These are phyloP conservation scores for Elsinoe necatrix DNA, from an alignment of 2,329 filamentous ascomycete genomes.

Conservation along the genomic window DNA sequence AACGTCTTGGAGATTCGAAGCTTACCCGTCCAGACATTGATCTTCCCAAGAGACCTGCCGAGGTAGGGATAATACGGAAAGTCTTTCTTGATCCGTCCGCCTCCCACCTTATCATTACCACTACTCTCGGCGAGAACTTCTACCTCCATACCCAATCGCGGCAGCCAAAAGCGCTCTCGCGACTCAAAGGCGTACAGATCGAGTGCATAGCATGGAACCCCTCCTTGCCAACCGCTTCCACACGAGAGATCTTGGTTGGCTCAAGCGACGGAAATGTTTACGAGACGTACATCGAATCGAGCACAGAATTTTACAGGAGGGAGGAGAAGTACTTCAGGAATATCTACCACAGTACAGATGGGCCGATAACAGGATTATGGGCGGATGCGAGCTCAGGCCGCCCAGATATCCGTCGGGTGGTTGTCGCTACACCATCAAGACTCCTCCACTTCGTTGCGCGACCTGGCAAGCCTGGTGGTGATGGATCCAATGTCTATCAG, in stretches of 20 bases:
- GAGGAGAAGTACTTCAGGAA: conserved; percentile 87
- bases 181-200: conserved; percentile 77
- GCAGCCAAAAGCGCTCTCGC: conserved; percentile 70
- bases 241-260: conserved; percentile 85
- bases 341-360: conserved; percentile 74
- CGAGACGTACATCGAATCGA: conserved; percentile 89
- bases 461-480: conserved; percentile 60
- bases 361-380: conserved; percentile 77
- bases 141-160: conserved; percentile 94
- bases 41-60: conserved; percentile 82
- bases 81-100: conserved; percentile 98
- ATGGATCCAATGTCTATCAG: conserved; percentile 77
- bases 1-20: neutral
- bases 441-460: conserved; percentile 76
- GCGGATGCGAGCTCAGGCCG: conserved; percentile 63
- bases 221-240: conserved; percentile 83
- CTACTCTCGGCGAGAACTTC: conserved; percentile 88
- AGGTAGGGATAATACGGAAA: conserved; percentile 84
- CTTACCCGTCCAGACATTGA: conserved; percentile 65
- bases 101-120: conserved; percentile 86
- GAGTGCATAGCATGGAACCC: conserved; percentile 94
- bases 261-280: conserved; percentile 92
- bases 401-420: conserved; percentile 63
- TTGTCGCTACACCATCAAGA: conserved; percentile 70
- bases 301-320: conserved; percentile 87